These are phyloP conservation scores for Claviceps purpurea DNA, from an alignment of 2,329 filamentous ascomycete genomes.

Conservation along the genomic window DNA sequence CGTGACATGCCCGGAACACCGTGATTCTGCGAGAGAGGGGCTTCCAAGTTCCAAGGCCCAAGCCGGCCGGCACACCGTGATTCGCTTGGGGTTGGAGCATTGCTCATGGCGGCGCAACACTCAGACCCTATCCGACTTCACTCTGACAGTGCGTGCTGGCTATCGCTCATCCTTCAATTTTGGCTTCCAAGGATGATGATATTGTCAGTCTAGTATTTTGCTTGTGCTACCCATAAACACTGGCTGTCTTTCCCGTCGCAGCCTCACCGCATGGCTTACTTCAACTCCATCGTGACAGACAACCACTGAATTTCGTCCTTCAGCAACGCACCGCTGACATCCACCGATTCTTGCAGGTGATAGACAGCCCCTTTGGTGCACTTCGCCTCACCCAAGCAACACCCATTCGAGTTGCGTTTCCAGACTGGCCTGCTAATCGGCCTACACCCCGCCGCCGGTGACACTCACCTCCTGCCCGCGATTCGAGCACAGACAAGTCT, in stretches of 20 bases:
- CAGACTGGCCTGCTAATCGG: neutral
- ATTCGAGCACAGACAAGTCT: neutral
- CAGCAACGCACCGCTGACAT: neutral
- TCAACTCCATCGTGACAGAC: slow-evolving; percentile 1
- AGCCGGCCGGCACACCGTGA: neutral
- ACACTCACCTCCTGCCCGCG: neutral
- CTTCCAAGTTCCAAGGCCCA: neutral
- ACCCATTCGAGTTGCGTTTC: neutral
- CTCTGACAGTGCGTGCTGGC: neutral
- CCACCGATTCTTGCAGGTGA: neutral
- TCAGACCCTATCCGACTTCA: neutral
- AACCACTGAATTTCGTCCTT: neutral
- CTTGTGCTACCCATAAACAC: neutral
- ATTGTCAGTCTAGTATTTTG: neutral
- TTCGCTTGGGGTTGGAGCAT: neutral
- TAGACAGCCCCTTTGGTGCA: neutral
- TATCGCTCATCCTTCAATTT: neutral
- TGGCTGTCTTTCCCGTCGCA: neutral
- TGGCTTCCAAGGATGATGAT: neutral
- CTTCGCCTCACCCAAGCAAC: neutral
- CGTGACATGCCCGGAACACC: neutral
- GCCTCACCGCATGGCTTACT: neutral
- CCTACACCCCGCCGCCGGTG: neutral
- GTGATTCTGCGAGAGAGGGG: neutral
- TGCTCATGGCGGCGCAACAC: slow-evolving; percentile 1